These are phyloP conservation scores for Hyaloraphidium curvatum DNA, from an alignment of 192 early-diverging fungal genomes.

Conservation along the genomic window DNA sequence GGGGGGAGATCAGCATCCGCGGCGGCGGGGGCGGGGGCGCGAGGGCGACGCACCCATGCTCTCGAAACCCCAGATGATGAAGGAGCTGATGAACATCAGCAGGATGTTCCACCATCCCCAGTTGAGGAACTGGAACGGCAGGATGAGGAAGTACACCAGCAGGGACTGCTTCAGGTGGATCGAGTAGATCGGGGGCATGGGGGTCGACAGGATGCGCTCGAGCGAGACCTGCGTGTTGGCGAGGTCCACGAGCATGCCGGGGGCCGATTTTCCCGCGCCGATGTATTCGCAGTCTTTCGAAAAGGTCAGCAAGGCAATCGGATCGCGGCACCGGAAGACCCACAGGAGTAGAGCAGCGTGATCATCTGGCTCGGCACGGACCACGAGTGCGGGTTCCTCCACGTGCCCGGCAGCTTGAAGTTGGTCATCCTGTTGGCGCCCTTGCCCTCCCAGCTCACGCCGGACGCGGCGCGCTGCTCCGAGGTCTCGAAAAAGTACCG, in stretches of 20 bases:
- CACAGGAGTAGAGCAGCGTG: conserved; percentile 30
- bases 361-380: conserved; percentile 3
- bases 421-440: no score
- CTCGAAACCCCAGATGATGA: no score
- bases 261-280: conserved; percentile 25
- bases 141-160: conserved; percentile 43
- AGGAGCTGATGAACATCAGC: conserved; percentile 41
- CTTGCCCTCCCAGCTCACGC: no score
- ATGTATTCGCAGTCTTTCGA: conserved; percentile 16
- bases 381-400: conserved; percentile 22
- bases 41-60: no score
- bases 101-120: conserved; percentile 39
- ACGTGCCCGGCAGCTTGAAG: conserved; percentile 23
- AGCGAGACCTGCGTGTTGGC: conserved; percentile 33
- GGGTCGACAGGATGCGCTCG: conserved; percentile 68
- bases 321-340: conserved; percentile 39
- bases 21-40: no score
- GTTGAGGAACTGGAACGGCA: conserved; percentile 65
- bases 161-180: conserved; percentile 75
- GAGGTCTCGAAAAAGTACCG: no score
- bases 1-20: no score
- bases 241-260: conserved; percentile 24
- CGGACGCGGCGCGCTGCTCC: no score
- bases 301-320: conserved; percentile 26
- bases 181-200: conserved; percentile 75